These are phyloP conservation scores for Chlamydomonas incerta DNA, from an alignment of 139 green algal genomes.

Conservation along the genomic window DNA sequence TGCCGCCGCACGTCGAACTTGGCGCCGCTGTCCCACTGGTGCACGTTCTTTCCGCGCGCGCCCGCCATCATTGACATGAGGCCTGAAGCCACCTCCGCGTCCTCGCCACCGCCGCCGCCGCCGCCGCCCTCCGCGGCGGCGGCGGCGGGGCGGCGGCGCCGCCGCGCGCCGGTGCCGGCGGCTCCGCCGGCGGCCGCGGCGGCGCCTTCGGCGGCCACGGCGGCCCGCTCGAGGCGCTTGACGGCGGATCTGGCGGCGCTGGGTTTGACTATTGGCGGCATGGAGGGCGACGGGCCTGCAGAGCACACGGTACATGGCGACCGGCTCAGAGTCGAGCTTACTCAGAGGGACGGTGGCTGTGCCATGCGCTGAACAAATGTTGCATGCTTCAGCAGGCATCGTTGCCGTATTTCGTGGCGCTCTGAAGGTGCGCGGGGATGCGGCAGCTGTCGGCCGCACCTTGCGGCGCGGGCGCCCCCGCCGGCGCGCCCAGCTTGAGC, in stretches of 20 bases:
- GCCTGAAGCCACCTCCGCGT: too few species aligned
- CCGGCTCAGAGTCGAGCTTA: too few species aligned
- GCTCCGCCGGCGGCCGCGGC: background rate
- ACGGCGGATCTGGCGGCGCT: conserved; percentile 28
- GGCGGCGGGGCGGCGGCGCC: background rate
- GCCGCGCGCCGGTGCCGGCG: background rate
- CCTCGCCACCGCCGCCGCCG: background rate
- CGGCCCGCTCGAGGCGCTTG: conserved; percentile 32
- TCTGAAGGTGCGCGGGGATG: too few species aligned
- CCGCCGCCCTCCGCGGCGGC: background rate
- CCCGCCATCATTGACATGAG: background rate
- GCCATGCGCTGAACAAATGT: too few species aligned
- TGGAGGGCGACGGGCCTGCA: conserved; percentile 4
- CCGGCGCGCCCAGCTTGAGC: conserved; percentile 20
- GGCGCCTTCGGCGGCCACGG: background rate
- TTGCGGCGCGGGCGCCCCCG: background rate
- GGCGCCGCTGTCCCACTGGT: conserved; percentile 56
- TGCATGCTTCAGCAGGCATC: too few species aligned
- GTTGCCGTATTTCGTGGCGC: too few species aligned
- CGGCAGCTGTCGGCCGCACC: too few species aligned
- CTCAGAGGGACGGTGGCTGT: too few species aligned
- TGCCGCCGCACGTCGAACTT: conserved; percentile 42
- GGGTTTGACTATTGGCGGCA: conserved; percentile 29
- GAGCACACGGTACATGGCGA: too few species aligned
- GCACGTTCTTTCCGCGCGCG: background rate